Percentiles rank a stretch among this genome's conserved stretches.
Conservation (phyloP, 805 yeast species). For the Starmera amethionina region DNA sequence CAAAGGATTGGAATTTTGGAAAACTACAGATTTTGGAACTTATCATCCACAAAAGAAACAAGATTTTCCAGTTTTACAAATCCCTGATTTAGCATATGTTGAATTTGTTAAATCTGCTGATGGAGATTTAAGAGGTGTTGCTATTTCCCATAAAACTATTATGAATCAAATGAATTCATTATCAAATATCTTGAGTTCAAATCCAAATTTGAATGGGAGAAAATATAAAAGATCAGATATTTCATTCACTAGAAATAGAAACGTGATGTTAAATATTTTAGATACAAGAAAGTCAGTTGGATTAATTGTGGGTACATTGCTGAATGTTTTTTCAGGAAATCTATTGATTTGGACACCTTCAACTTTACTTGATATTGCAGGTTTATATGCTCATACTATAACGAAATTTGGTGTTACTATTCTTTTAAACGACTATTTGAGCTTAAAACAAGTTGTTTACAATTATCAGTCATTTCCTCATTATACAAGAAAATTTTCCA, state of each 20-base stretch:
- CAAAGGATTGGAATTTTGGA: conserved; percentile 62
- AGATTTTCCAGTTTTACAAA: conserved; percentile 56
- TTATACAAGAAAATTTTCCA: conserved; percentile 70
- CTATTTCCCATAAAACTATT: conserved; percentile 80
- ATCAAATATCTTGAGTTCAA: conserved; percentile 56
- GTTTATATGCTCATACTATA: conserved; percentile 75
- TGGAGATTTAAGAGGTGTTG: conserved; percentile 90
- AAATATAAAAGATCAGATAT: conserved; percentile 44
- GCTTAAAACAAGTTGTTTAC: conserved; percentile 81
- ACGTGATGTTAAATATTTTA: conserved; percentile 51
- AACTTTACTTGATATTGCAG: conserved; percentile 64
- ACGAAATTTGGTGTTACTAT: conserved; percentile 64
- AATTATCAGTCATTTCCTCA: conserved; percentile 89
- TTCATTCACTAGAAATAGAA: conserved; percentile 35
- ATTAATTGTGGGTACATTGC: conserved; percentile 66
- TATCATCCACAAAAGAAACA: conserved; percentile 49
- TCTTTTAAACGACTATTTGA: conserved; percentile 76
- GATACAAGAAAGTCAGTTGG: conserved; percentile 81
- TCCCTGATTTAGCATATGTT: conserved; percentile 83
- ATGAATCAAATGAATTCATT: conserved; percentile 81
- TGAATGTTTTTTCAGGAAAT: conserved; percentile 81
- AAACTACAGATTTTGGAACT: conserved; percentile 79
- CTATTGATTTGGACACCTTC: conserved; percentile 72
- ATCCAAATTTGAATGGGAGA: conserved; percentile 36
- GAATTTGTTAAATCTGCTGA: conserved; percentile 86